Evolutionary conservation across 768 basidiomycete genomes (phyloP).

Genomic region (Nidularia sp.): DNA sequence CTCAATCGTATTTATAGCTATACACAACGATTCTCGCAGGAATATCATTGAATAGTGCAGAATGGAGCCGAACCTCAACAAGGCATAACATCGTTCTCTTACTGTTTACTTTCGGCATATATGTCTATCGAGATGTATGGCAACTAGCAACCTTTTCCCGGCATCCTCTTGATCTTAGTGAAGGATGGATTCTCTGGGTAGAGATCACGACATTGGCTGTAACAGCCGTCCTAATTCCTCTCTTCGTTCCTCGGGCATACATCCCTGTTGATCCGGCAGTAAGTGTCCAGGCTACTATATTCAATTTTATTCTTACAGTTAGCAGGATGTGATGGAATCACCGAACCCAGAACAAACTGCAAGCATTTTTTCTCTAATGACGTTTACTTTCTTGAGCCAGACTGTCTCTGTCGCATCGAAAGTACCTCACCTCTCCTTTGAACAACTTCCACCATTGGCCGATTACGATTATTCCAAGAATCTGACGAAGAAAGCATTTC

Average conservation of each 20-base stretch:
- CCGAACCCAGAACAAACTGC: slow-evolving; percentile 48
- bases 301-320: not conserved
- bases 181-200: slow-evolving; percentile 46
- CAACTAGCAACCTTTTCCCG: slow-evolving; percentile 49
- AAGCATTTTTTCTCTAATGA: slow-evolving; percentile 33
- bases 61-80: slow-evolving; percentile 18
- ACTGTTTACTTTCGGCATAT: slow-evolving; percentile 33
- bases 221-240: slow-evolving; percentile 43
- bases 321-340: slow-evolving; percentile 24
- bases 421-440: slow-evolving; percentile 37
- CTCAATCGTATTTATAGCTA: slow-evolving; percentile 16
- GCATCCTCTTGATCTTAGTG: slow-evolving; percentile 36
- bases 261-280: slow-evolving; percentile 49
- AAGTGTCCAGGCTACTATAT: slow-evolving; percentile 1
- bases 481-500: slow-evolving; percentile 18
- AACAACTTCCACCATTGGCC: slow-evolving; percentile 58
- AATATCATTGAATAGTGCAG: slow-evolving; percentile 25
- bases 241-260: slow-evolving; percentile 48
- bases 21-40: slow-evolving; percentile 37
- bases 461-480: slow-evolving; percentile 42
- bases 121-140: slow-evolving; percentile 52
- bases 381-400: slow-evolving; percentile 52
- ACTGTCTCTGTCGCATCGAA: slow-evolving; percentile 38
- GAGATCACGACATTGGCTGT: slow-evolving; percentile 38
- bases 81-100: slow-evolving; percentile 10